Conservation (phyloP, 2,329 filamentous ascomycete genomes). For the Saccharata proteae region DNA sequence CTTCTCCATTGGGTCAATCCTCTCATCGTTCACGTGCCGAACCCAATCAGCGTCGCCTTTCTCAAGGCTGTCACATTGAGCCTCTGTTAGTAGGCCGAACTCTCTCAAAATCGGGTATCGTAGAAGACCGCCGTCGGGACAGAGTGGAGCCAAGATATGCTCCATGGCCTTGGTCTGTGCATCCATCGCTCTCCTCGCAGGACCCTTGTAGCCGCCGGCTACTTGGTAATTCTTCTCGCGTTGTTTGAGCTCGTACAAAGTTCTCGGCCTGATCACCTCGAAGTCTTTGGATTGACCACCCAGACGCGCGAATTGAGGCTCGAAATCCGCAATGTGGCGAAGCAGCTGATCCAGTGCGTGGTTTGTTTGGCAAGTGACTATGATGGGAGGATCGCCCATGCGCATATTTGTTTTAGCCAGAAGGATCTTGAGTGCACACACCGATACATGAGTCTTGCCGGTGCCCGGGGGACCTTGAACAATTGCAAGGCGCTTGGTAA, state of each 20-base stretch:
- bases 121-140: constrained; percentile 33
- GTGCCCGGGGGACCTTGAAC: constrained; percentile 74
- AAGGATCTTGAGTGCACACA: constrained; percentile 55
- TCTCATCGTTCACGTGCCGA: constrained; percentile 19
- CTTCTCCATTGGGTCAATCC: constrained; percentile 32
- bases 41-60: constrained; percentile 35
- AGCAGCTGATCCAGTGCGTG: constrained; percentile 81
- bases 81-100: constrained; percentile 46
- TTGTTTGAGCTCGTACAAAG: constrained; percentile 39
- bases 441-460: constrained; percentile 73
- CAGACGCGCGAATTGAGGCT: constrained; percentile 50
- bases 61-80: constrained; percentile 51
- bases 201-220: constrained; percentile 26
- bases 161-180: constrained; percentile 30
- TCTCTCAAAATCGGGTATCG: constrained; percentile 42
- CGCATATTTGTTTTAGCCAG: constrained; percentile 40
- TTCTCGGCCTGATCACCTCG: constrained; percentile 50
- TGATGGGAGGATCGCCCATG: constrained; percentile 50
- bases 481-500: constrained; percentile 61
- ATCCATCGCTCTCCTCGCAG: constrained; percentile 31
- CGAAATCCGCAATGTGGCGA: constrained; percentile 48
- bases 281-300: constrained; percentile 58
- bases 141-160: constrained; percentile 32
- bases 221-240: constrained; percentile 3
- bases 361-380: constrained; percentile 80